Evolutionary conservation across 495 filamentous ascomycete species (phyloP).

Genomic region (Copromyces sp.): DNA sequence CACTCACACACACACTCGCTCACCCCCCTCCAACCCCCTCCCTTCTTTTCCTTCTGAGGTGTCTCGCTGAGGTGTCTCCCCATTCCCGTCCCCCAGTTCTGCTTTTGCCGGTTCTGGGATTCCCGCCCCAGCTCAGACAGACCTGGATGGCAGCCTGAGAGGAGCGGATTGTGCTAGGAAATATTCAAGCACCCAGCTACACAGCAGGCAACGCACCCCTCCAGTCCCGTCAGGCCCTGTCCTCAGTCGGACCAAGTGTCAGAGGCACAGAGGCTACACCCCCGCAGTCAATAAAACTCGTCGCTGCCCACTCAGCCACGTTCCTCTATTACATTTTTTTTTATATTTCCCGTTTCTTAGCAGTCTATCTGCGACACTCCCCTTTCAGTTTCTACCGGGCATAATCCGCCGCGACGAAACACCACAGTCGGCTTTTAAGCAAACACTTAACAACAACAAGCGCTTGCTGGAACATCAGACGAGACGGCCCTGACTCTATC

Average conservation of each 20-base stretch:
- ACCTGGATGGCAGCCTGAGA: background rate
- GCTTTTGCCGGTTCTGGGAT: background rate
- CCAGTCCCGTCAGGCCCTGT: slow-evolving; percentile 2
- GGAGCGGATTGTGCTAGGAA: background rate
- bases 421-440: background rate
- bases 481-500: background rate
- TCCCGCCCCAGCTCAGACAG: background rate
- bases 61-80: background rate
- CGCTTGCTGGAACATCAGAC: background rate
- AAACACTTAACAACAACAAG: background rate
- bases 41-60: background rate
- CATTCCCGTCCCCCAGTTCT: background rate
- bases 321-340: slow-evolving; percentile 16
- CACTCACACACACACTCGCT: background rate
- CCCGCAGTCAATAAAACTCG: slow-evolving; percentile 31
- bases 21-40: background rate
- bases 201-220: slow-evolving; percentile 5
- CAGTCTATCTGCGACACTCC: slow-evolving; percentile 6
- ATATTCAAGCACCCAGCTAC: background rate
- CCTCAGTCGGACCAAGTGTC: background rate
- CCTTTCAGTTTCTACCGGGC: slow-evolving; percentile 12
- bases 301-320: slow-evolving; percentile 23
- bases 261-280: slow-evolving; percentile 8
- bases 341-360: slow-evolving; percentile 2
- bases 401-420: slow-evolving; percentile 11